A percentile compares a stretch with the other conserved stretches of the same genome.
Evolutionary conservation across 1,139 yeast species (phyloP).

Genomic region (Pichia sp.): DNA sequence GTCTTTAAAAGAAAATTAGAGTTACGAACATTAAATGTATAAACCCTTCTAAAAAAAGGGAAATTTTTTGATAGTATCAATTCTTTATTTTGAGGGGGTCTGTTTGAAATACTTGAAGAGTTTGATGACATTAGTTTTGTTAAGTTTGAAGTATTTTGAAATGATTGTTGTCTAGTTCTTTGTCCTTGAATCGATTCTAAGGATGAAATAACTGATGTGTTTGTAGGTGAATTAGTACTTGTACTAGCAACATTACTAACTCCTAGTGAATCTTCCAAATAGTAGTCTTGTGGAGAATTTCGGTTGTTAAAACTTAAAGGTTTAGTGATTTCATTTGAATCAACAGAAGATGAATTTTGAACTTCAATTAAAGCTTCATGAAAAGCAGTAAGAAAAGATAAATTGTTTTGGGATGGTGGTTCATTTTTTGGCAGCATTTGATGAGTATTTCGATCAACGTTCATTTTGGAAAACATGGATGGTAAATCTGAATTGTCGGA

Average conservation of each 20-base stretch:
- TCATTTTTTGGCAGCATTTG: neutral
- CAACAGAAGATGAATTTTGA: slow-evolving; percentile 11
- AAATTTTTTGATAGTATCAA: slow-evolving; percentile 70
- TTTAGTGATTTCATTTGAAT: slow-evolving; percentile 6
- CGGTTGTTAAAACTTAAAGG: neutral
- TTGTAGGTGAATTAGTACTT: slow-evolving; percentile 17
- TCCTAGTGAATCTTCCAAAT: slow-evolving; percentile 8
- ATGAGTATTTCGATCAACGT: slow-evolving; percentile 7
- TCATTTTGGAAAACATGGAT: slow-evolving; percentile 8
- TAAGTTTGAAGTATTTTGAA: slow-evolving; percentile 20
- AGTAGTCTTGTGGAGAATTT: slow-evolving; percentile 8
- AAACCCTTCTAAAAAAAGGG: slow-evolving; percentile 70
- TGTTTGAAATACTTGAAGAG: slow-evolving; percentile 25
- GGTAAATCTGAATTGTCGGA: slow-evolving; percentile 18
- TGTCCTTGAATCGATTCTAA: slow-evolving; percentile 18
- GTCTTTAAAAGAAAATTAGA: slow-evolving; percentile 39
- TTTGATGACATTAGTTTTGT: slow-evolving; percentile 17
- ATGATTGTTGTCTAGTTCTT: slow-evolving; percentile 14
- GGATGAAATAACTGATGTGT: slow-evolving; percentile 19
- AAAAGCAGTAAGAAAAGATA: slow-evolving; percentile 28
- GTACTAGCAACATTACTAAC: neutral
- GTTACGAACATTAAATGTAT: slow-evolving; percentile 60
- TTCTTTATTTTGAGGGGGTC: slow-evolving; percentile 42
- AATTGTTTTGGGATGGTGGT: slow-evolving; percentile 4
- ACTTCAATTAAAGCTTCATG: slow-evolving; percentile 30